Evolutionary conservation across 257 asterid species (phyloP), one percentile per base, ranked within the genome.

Genomic region (Cruciata laevipes): DNA sequence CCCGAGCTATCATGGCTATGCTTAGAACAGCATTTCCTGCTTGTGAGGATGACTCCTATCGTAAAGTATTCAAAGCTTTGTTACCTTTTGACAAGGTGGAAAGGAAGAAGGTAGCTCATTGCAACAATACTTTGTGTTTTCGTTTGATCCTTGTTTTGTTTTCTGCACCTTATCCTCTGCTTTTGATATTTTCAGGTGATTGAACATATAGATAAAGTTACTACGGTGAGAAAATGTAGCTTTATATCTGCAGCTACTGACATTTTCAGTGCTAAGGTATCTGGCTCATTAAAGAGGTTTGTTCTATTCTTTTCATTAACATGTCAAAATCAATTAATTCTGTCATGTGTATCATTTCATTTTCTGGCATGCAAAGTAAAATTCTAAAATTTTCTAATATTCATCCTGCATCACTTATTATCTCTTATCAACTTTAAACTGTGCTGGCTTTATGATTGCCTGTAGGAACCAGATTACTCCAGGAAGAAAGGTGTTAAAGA

Each of bases 231-330:
- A 77, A 93, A 82, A 83, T 90, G 95, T 77, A 88, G 90, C 86
- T 93, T 93, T 79, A 76, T 82, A 69, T 82, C 95, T 73, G 97
- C 95, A 55, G 96, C 97, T 57, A 30, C 82, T 58, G 99, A 93
- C 83, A 86, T 93, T 78, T 93, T 90, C 69, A 80, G 83, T 70
- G 95, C 99, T 42, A 93, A 93, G 77, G 64, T 93, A 79, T 93
- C 99, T 57, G 99, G 99, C 73, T 88, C 95, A 66, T 86, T 93
- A 71, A 90, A 84, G 81, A 93, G 96, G 97, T 85, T 71, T 66
- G 83, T 67, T 80, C 14, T 62, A 27, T 58, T 52, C 63, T 31
- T 47, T 72, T 60, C 67, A 66, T 59, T 44, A 27, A 3, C 20
- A 47, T 37, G 17, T 18, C 51, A 71, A 37, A 56, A 37, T 11